Percentiles rank a stretch among this genome's conserved stretches.
phyloP scores from a whole-genome alignment of 805 yeast genomes.

The Kuraishia capsulata region DNA sequence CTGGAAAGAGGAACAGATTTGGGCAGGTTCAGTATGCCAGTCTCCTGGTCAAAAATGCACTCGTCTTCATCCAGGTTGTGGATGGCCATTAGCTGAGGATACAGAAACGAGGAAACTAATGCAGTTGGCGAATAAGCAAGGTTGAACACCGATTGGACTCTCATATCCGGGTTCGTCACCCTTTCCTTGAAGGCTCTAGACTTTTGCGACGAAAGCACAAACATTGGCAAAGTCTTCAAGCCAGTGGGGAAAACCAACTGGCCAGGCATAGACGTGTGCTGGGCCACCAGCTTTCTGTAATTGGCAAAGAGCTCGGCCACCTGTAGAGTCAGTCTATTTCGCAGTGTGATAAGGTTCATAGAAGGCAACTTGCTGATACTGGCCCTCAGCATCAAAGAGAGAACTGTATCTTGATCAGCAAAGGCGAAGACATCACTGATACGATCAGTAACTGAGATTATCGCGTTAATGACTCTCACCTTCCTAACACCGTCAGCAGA shows the following conservation, averaged over 20 bases:
- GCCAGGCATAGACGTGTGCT: conserved; percentile 35
- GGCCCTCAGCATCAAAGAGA: conserved; percentile 45
- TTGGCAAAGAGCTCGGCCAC: conserved; percentile 48
- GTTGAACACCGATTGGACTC: conserved; percentile 45
- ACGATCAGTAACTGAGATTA: conserved; percentile 73
- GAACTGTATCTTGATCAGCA: conserved; percentile 65
- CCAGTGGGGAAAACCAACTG: conserved; percentile 80
- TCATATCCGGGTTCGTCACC: conserved; percentile 47
- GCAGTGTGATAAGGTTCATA: conserved; percentile 25
- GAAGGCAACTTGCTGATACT: conserved; percentile 27
- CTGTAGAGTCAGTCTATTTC: conserved; percentile 25
- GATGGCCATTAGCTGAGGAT: conserved; percentile 72
- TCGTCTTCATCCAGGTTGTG: conserved; percentile 58
- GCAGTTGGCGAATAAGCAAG: conserved; percentile 48
- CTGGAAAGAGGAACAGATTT: conserved; percentile 34
- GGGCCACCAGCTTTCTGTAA: conserved; percentile 40
- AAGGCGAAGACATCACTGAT: conserved; percentile 67
- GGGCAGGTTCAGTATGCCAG: conserved; percentile 39
- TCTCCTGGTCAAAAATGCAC: conserved; percentile 34
- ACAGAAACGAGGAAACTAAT: conserved; percentile 53
- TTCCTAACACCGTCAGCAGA: conserved; percentile 67
- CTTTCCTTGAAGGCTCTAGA: conserved; percentile 48
- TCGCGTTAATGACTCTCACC: conserved; percentile 78
- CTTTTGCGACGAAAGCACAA: conserved; percentile 62
- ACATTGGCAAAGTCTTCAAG: conserved; percentile 60